Conservation (phyloP, 202 grass and related monocot species). For the Miscanthus sacchariflorus region DNA sequence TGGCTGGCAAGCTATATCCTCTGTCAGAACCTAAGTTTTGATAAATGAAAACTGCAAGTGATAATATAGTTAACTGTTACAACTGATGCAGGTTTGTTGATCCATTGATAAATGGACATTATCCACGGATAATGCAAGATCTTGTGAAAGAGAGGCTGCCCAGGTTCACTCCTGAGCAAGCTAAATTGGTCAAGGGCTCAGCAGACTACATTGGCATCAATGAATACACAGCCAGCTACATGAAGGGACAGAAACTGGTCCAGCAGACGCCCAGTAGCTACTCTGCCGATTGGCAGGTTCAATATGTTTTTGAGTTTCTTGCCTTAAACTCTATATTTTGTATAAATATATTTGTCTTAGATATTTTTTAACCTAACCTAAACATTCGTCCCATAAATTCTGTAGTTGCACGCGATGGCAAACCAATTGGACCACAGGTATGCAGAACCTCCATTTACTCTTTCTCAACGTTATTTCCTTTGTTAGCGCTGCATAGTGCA, state of each 20-base stretch:
- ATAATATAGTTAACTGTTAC: neutral
- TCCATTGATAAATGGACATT: constrained; percentile 68
- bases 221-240: constrained; percentile 68
- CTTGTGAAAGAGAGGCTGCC: constrained; percentile 72
- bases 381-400: neutral
- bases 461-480: constrained; percentile 7
- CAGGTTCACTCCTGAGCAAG: constrained; percentile 57
- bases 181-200: constrained; percentile 63
- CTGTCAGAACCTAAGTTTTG: neutral
- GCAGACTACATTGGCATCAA: constrained; percentile 73
- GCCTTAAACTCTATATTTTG: neutral
- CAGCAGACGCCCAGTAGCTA: constrained; percentile 56
- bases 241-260: constrained; percentile 48
- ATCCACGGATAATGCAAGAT: constrained; percentile 73
- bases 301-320: constrained; percentile 63
- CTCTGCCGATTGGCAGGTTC: constrained; percentile 70
- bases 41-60: neutral
- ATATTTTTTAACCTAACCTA: constrained; percentile 24
- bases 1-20: constrained; percentile 70
- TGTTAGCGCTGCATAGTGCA: neutral
- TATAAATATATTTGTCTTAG: neutral
- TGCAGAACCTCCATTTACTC: neutral
- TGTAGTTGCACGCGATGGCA: constrained; percentile 56
- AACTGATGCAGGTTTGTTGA: constrained; percentile 59
- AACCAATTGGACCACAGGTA: constrained; percentile 65